Conservation (phyloP, 2,329 filamentous ascomycete genomes). For the Cercospora citrullina region DNA sequence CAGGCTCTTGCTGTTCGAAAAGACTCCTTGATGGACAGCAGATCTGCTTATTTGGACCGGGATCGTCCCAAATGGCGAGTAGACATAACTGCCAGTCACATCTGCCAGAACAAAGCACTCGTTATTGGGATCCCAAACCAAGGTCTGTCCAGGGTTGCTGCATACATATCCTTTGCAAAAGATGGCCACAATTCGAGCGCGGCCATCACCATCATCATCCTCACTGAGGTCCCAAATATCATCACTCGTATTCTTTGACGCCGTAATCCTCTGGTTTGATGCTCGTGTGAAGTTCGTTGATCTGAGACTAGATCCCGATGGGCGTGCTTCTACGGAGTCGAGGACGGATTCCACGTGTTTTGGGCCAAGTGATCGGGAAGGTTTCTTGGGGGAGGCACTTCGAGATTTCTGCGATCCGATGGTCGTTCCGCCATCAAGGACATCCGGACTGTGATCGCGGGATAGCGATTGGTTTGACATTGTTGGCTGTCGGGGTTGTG, state of each 20-base stretch:
- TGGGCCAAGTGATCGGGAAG: no score
- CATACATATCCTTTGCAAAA: slow-evolving; percentile 14
- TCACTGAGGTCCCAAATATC: background rate
- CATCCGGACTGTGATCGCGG: slow-evolving; percentile 15
- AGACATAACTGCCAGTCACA: background rate
- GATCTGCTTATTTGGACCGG: slow-evolving; percentile 10
- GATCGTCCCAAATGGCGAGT: background rate
- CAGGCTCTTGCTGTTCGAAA: background rate
- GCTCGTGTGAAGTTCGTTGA: background rate
- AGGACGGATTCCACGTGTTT: no score
- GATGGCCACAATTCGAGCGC: slow-evolving; percentile 1
- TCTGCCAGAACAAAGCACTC: background rate
- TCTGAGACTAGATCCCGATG: background rate
- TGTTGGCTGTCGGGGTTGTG: background rate
- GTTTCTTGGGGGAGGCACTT: background rate
- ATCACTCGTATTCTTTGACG: background rate
- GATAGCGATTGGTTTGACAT: background rate
- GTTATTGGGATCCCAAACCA: slow-evolving; percentile 14
- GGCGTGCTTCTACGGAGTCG: background rate
- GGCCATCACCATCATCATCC: background rate
- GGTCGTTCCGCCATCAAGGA: slow-evolving; percentile 12
- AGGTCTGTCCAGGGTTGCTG: background rate
- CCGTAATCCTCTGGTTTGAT: background rate
- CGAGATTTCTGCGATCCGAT: background rate
- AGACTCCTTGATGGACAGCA: background rate